Evolutionary conservation across 2,329 filamentous ascomycete genomes (phyloP).

Genomic region (Venturia pyrina): DNA sequence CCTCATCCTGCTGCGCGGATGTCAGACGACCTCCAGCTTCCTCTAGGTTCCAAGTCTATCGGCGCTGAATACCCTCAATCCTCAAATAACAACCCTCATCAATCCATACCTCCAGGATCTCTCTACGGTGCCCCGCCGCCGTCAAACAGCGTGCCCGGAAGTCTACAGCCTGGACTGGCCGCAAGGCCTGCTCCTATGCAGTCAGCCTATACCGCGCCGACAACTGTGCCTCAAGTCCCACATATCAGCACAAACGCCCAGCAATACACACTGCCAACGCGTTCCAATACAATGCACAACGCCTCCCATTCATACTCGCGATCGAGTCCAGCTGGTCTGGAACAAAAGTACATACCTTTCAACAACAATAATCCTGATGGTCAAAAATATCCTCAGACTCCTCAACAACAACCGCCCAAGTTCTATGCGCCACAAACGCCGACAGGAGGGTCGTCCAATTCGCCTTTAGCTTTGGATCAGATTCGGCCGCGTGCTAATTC

Average conservation of each 20-base stretch:
- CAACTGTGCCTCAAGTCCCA: slow-evolving; percentile 46
- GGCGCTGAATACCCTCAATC: slow-evolving; percentile 2
- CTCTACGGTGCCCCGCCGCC: slow-evolving; percentile 19
- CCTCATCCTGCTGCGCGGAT: background rate
- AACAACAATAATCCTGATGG: slow-evolving; percentile 18
- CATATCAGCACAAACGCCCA: slow-evolving; percentile 41
- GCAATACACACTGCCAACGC: slow-evolving; percentile 54
- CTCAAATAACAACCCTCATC: slow-evolving; percentile 5
- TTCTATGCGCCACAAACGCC: slow-evolving; percentile 44
- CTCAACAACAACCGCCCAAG: slow-evolving; percentile 37
- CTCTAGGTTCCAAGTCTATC: background rate
- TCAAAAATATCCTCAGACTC: slow-evolving; percentile 25
- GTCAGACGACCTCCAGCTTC: background rate
- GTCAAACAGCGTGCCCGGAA: slow-evolving; percentile 43
- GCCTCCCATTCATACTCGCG: slow-evolving; percentile 59
- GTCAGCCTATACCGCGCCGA: slow-evolving; percentile 47
- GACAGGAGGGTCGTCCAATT: slow-evolving; percentile 61
- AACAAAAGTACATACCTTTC: slow-evolving; percentile 52
- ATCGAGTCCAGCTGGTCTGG: slow-evolving; percentile 54
- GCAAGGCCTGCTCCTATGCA: slow-evolving; percentile 40
- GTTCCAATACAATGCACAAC: slow-evolving; percentile 53
- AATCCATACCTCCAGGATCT: slow-evolving; percentile 19
- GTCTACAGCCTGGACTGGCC: slow-evolving; percentile 46
- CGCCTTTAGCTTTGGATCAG: slow-evolving; percentile 81
- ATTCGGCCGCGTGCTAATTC: slow-evolving; percentile 82